Evolutionary conservation across 805 yeast genomes (phyloP).

Genomic region (Schizosaccharomyces cryophilus): DNA sequence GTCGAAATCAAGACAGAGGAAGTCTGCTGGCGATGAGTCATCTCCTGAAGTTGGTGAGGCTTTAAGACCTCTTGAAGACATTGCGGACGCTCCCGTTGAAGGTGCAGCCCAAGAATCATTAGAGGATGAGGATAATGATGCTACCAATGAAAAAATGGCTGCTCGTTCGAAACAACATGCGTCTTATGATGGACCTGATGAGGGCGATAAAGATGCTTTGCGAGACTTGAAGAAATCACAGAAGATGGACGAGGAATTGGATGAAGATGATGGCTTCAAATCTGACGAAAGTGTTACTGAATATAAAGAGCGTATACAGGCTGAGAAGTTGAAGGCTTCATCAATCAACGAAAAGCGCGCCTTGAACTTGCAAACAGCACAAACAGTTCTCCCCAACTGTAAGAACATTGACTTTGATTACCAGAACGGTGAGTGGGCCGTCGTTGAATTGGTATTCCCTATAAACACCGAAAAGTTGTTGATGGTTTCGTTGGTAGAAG

Average conservation of each 20-base stretch:
- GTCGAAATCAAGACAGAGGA: not conserved
- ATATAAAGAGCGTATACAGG: constrained; percentile 5
- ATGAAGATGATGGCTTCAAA: constrained; percentile 15
- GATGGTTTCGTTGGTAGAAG: constrained; percentile 93
- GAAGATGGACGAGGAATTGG: constrained; percentile 34
- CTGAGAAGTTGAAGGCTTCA: not conserved
- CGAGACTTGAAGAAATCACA: constrained; percentile 56
- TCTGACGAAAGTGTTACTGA: constrained; percentile 14
- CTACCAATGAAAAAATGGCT: constrained; percentile 33
- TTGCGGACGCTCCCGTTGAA: constrained; percentile 25
- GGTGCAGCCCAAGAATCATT: constrained; percentile 18
- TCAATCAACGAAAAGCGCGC: not conserved
- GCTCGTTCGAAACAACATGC: constrained; percentile 60
- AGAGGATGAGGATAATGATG: constrained; percentile 27
- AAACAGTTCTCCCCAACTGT: constrained; percentile 21
- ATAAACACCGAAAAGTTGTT: constrained; percentile 75
- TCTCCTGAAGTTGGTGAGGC: constrained; percentile 19
- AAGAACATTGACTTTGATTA: constrained; percentile 78
- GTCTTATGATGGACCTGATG: constrained; percentile 86
- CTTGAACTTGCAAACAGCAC: not conserved
- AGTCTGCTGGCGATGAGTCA: constrained; percentile 11
- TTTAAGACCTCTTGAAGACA: constrained; percentile 11
- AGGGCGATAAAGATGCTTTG: constrained; percentile 79
- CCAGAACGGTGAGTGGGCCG: constrained; percentile 72
- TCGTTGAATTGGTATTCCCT: constrained; percentile 58